Evolutionary conservation across 225 moss, liverwort and hornwort genomes (phyloP), one percentile per base, ranked within the genome.

Genomic region (Physcomitrellopsis africana): DNA sequence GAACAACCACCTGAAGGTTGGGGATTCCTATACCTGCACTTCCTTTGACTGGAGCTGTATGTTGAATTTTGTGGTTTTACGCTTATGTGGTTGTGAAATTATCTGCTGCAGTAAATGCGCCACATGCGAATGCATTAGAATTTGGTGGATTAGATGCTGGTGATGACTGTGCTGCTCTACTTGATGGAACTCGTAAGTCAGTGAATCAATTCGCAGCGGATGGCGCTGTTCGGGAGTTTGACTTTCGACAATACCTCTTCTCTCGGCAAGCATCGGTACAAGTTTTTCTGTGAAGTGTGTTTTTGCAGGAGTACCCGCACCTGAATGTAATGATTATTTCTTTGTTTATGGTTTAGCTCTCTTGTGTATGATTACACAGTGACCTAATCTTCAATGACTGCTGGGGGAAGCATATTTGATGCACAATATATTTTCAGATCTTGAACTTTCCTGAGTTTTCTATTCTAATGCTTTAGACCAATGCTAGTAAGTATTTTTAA

Each of bases 221-320:
- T 56, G 95, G 89, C 67, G 82, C 78, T 60, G 93, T 99, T 67
- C 83, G 85, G 67, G 99, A 95, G 78, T 99, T 99, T 75, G 99
- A 99, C 81, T 99, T 99, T 80, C 92, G 95, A 65, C 99, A 99
- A 67, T 99, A 99, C 83, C 90, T 99, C 20, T 99, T 99, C 73
- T 87, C 95, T 43, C 95, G 99, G 32, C 99, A 99, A 84, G 90
- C 99, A 70, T 69, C 83, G 99, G 96, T 96, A 96, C 43, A 48
- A 24, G 6, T 27, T 67, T 14, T 68, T 67, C 41, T 20, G 48
- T 56, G 17, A 2, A 56, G 3, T 76, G 45, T 29, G 11, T 57
- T 68, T 79, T 68, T 52, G 32, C 0, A 37, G 62, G 43, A 61
- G 37, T 44, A 55, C 9, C 19, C 72, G 15, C 56, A 19, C 61